Conservation (phyloP, 495 filamentous ascomycete genomes). For the Annulohypoxylon maeteangense region DNA sequence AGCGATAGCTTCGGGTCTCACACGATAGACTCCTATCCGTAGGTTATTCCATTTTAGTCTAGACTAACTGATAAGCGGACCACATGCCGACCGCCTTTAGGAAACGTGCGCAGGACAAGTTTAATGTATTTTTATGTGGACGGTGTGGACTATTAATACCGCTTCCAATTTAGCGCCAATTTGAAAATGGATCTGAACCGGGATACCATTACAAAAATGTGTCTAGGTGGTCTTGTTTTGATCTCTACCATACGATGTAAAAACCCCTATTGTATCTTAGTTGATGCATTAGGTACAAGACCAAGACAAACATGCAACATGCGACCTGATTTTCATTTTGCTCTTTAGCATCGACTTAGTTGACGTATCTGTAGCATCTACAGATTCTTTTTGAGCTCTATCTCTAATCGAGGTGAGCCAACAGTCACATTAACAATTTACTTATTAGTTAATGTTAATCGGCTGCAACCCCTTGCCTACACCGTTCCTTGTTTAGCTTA, state of each 20-base stretch:
- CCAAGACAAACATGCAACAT: not conserved
- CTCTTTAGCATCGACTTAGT: conserved; percentile 2
- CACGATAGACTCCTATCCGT: conserved; percentile 12
- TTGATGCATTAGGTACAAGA: not conserved
- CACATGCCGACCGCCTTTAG: conserved; percentile 22
- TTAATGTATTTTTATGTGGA: conserved; percentile 15
- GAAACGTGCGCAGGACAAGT: conserved; percentile 23
- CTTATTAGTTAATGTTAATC: conserved; percentile 9
- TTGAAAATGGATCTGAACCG: conserved; percentile 17
- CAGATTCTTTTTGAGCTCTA: not conserved
- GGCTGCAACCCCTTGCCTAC: conserved; percentile 29
- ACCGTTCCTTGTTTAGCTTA: conserved; percentile 3
- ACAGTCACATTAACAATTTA: not conserved
- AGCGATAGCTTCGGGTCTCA: not conserved
- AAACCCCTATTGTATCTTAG: conserved; percentile 9
- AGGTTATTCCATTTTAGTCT: conserved; percentile 21
- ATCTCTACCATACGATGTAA: not conserved
- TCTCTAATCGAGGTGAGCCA: not conserved
- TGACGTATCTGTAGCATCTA: not conserved
- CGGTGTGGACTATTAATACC: conserved; percentile 26
- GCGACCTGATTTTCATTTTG: not conserved
- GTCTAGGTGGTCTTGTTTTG: not conserved
- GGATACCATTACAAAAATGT: conserved; percentile 1
- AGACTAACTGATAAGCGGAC: conserved; percentile 31
- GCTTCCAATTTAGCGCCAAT: conserved; percentile 27